Evolutionary conservation across 108 stramenopile species (phyloP), one percentile per base, ranked within the genome.

Genomic region (Schizochytrium sp.): DNA sequence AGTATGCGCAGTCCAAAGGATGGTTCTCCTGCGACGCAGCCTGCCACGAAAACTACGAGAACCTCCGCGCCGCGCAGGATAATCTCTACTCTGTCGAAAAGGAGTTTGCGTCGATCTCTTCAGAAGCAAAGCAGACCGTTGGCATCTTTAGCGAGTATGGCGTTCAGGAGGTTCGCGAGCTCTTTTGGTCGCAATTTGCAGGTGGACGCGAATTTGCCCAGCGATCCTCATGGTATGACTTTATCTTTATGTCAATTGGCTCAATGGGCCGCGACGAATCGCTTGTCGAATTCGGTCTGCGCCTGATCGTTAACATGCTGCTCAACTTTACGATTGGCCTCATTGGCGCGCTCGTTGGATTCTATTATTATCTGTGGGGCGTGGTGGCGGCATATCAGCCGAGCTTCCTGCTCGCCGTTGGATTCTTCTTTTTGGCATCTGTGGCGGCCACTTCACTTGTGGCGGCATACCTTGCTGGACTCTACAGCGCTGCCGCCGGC

Each of bases 241-340:
- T 88, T 6, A 58, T 88, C 18, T 88, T 88, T 43, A 60, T 59
- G 87, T 41, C 44, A 3, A 29, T 88, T 10, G 4, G 87, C 25
- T 60, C 14, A 5, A 60, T 59, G 14, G 58, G 87, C 58, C 29
- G 87, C 34, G 87, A 88, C 19, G 87, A 88, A 44, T 60, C 58
- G 23, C 29, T 59, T 14, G 60, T 59, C 21, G 57, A 58, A 16
- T 58, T 88, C 29, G 87, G 34, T 41, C 58, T 88, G 6, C 58
- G 87, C 43, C 25, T 58, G 18, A 58, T 88, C 60, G 5, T 88
- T 3, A n/a, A 88, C n/a, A 18, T 88, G 12, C 60, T 88, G n/a
- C 29, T 88, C 45, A 88, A 88, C 87, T 60, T 88, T 58, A 88
- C 87, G 6, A 58, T 88, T 19, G 87, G 87, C 14, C 41, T 88